phyloP scores from a whole-genome alignment of 1,139 yeast genomes.

The Komagataea norvegica region DNA sequence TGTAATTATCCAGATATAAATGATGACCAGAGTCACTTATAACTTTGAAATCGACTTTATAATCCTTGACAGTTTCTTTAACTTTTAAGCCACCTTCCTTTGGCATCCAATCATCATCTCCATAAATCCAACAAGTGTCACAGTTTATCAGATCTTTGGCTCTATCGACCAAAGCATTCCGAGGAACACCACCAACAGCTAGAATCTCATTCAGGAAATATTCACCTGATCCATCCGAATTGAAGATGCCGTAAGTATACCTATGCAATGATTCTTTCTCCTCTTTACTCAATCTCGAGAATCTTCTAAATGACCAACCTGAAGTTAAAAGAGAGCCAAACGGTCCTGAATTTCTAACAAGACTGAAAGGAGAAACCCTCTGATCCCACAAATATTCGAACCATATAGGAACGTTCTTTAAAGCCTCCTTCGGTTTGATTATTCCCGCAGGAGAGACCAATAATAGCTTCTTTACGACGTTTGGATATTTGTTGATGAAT shows the following conservation, averaged over 20 bases:
- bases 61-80: conserved; percentile 15
- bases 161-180: conserved; percentile 53
- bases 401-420: conserved; percentile 53
- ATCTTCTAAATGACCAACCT: conserved; percentile 72
- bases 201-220: conserved; percentile 64
- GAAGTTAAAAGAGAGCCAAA: conserved; percentile 68
- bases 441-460: conserved; percentile 85
- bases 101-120: conserved; percentile 73
- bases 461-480: conserved; percentile 55
- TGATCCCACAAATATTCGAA: conserved; percentile 64
- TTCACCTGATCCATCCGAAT: conserved; percentile 70
- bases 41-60: conserved; percentile 31
- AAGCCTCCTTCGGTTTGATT: conserved; percentile 36
- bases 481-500: conserved; percentile 68
- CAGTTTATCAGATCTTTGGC: conserved; percentile 42
- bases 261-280: conserved; percentile 49
- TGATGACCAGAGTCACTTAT: conserved; percentile 66
- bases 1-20: conserved; percentile 57
- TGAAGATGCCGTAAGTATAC: conserved; percentile 68
- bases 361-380: conserved; percentile 64
- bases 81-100: conserved; percentile 30
- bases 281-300: conserved; percentile 42
- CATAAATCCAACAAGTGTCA: conserved; percentile 64
- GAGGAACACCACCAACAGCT: conserved; percentile 73
- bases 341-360: conserved; percentile 60